A percentile compares a stretch with the other conserved stretches of the same genome.
phyloP scores from a whole-genome alignment of 1,284 basidiomycete genomes.

The Singerocomus inundabilis region DNA sequence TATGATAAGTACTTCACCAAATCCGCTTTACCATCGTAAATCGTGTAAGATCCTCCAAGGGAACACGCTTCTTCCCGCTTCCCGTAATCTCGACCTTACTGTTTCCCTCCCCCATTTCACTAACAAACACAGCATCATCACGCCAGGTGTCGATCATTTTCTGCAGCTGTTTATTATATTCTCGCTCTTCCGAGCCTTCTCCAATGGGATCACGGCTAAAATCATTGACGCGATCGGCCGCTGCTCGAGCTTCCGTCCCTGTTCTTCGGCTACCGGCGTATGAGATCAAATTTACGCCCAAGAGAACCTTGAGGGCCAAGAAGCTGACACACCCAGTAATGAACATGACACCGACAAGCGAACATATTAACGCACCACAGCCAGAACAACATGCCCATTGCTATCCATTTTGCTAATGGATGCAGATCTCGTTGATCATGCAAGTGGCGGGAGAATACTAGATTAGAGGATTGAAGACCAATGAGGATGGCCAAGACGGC shows the following conservation, averaged over 20 bases:
- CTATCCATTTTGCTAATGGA: conserved; percentile 62
- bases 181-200: conserved; percentile 82
- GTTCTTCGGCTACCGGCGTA: conserved; percentile 75
- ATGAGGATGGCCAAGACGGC: conserved; percentile 91
- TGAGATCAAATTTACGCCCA: conserved; percentile 83
- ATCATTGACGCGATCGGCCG: conserved; percentile 75
- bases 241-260: conserved; percentile 74
- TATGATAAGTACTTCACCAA: too few species aligned
- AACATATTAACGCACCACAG: conserved; percentile 56
- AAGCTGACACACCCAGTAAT: conserved; percentile 45
- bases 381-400: conserved; percentile 74
- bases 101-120: conserved; percentile 63
- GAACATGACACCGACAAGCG: not conserved
- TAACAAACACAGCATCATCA: conserved; percentile 66
- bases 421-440: conserved; percentile 31
- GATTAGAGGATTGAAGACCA: conserved; percentile 74
- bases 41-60: conserved; percentile 82
- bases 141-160: conserved; percentile 63
- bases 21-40: conserved; percentile 95
- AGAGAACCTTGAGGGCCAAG: conserved; percentile 83
- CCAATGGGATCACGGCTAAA: conserved; percentile 86
- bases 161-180: conserved; percentile 79
- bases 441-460: conserved; percentile 53
- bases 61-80: conserved; percentile 58
- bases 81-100: conserved; percentile 26